phyloP scores from a whole-genome alignment of 768 basidiomycete species.

The Podaxis pistillaris region DNA sequence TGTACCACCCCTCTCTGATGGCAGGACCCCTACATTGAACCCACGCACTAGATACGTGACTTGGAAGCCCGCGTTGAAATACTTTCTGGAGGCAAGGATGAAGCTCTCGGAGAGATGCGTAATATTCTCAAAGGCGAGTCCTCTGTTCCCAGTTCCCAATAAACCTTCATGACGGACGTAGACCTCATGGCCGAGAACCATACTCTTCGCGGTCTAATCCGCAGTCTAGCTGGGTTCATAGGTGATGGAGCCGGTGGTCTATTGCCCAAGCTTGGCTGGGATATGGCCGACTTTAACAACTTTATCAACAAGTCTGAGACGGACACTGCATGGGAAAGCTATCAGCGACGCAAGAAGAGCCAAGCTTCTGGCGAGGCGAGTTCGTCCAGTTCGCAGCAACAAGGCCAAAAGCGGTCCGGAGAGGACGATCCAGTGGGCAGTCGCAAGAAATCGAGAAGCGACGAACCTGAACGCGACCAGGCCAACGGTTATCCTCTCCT shows the following conservation, averaged over 20 bases:
- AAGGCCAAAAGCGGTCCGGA: conserved; percentile 50
- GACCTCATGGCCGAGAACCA: conserved; percentile 92
- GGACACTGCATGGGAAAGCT: conserved; percentile 91
- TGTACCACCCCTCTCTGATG: conserved; percentile 18
- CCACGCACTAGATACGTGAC: conserved; percentile 73
- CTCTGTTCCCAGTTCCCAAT: conserved; percentile 7
- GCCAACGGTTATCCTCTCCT: conserved; percentile 56
- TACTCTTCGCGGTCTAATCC: conserved; percentile 74
- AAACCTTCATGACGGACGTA: conserved; percentile 23
- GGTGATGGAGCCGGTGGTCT: conserved; percentile 84
- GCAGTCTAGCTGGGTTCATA: conserved; percentile 75
- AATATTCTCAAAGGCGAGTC: conserved; percentile 72
- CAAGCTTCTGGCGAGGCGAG: conserved; percentile 24
- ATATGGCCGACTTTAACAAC: conserved; percentile 71
- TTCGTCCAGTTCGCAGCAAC: conserved; percentile 15
- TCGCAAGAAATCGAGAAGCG: conserved; percentile 52
- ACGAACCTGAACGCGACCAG: conserved; percentile 32
- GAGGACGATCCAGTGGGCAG: conserved; percentile 44
- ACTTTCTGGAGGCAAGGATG: conserved; percentile 88
- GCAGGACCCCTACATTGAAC: not conserved
- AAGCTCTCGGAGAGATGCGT: conserved; percentile 79
- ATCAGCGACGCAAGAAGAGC: conserved; percentile 64
- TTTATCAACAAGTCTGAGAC: conserved; percentile 87
- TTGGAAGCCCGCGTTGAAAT: conserved; percentile 95
- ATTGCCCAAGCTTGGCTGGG: conserved; percentile 78